Evolutionary conservation across 2,329 filamentous ascomycete species (phyloP).

Genomic region (Hypoxylon sp.): DNA sequence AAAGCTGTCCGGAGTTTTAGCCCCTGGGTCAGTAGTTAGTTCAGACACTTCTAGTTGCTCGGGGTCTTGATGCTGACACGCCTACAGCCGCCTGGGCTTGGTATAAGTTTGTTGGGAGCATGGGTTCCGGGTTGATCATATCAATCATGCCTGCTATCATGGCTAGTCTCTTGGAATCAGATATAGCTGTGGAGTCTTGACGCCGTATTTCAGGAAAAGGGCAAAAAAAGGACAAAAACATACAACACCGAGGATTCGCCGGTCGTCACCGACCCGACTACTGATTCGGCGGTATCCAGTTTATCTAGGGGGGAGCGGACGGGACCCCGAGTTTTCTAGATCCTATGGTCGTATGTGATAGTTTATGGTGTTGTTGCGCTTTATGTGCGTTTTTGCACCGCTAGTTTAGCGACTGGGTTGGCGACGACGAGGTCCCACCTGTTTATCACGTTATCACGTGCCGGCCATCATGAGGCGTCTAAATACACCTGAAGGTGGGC

Average conservation of each 20-base stretch:
- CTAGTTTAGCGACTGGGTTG: background rate
- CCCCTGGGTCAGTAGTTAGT: too few relatives aligned
- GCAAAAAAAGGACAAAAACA: background rate
- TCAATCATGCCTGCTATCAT: too few relatives aligned
- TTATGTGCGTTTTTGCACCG: background rate
- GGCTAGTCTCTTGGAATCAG: too few relatives aligned
- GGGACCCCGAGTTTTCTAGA: slow-evolving; percentile 1
- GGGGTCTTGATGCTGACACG: too few relatives aligned
- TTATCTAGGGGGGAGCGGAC: background rate
- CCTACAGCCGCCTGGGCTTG: too few relatives aligned
- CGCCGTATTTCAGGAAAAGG: background rate
- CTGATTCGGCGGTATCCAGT: background rate
- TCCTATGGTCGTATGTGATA: slow-evolving; percentile 2
- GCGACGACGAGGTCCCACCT: background rate
- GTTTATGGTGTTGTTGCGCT: background rate
- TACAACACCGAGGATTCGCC: slow-evolving; percentile 2
- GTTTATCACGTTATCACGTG: background rate
- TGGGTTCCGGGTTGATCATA: too few relatives aligned
- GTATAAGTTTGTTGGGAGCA: too few relatives aligned
- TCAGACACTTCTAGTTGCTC: too few relatives aligned
- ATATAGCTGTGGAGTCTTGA: background rate
- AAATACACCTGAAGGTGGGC: background rate
- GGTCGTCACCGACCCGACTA: slow-evolving; percentile 5
- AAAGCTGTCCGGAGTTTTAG: too few relatives aligned
- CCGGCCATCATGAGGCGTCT: background rate